These are phyloP conservation scores for Pestalotiopsis sp. DNA, from an alignment of 2,329 filamentous ascomycete genomes.

Conservation along the genomic window DNA sequence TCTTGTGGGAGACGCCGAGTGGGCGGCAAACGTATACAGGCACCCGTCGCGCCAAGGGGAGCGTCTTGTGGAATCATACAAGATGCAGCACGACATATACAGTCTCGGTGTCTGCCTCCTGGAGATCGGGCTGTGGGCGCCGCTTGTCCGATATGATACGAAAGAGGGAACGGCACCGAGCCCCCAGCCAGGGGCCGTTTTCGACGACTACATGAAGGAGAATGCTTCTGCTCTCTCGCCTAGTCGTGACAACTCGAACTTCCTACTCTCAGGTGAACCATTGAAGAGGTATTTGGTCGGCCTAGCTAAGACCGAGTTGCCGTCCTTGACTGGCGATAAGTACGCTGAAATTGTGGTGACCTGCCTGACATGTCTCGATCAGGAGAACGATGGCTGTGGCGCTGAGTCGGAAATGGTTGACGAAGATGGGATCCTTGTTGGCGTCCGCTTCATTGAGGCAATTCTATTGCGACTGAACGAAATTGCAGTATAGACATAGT, in stretches of 20 bases:
- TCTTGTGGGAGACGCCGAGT: slow-evolving; percentile 36
- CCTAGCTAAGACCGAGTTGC: slow-evolving; percentile 15
- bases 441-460: slow-evolving; percentile 29
- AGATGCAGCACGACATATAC: slow-evolving; percentile 60
- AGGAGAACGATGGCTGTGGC: slow-evolving; percentile 28
- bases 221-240: not conserved
- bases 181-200: not conserved
- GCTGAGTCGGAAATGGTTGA: slow-evolving; percentile 31
- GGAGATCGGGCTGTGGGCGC: slow-evolving; percentile 53
- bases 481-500: not conserved
- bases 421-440: slow-evolving; percentile 31
- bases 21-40: slow-evolving; percentile 50
- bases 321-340: slow-evolving; percentile 27
- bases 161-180: not conserved
- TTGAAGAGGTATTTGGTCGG: slow-evolving; percentile 14
- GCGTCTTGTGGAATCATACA: slow-evolving; percentile 39
- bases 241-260: not conserved
- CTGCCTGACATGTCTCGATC: slow-evolving; percentile 38
- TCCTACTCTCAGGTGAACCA: not conserved
- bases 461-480: not conserved
- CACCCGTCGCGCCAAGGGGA: slow-evolving; percentile 51
- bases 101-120: slow-evolving; percentile 56
- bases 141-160: slow-evolving; percentile 27
- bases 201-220: not conserved
- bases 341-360: slow-evolving; percentile 33